Conservation (phyloP, 177 flowering plant species). For the Vitis hybrid region DNA sequence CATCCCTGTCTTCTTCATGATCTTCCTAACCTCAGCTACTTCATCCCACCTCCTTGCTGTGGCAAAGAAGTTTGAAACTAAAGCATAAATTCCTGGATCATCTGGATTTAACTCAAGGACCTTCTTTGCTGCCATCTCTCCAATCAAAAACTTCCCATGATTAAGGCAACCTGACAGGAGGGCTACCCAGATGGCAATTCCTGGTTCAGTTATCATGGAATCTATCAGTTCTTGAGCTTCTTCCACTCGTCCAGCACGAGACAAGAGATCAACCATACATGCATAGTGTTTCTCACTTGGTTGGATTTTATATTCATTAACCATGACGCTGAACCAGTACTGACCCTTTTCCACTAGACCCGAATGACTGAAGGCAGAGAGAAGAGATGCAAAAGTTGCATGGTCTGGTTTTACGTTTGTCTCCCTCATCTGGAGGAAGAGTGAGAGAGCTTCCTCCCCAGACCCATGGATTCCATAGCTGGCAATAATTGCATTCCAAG, state of each 20-base stretch:
- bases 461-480: constrained; percentile 72
- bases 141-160: constrained; percentile 41
- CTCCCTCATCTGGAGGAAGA: constrained; percentile 54
- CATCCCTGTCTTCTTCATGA: constrained; percentile 54
- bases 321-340: constrained; percentile 63
- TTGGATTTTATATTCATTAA: constrained; percentile 43
- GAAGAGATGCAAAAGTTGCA: constrained; percentile 76
- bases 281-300: constrained; percentile 72
- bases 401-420: constrained; percentile 48
- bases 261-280: constrained; percentile 74
- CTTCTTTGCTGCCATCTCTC: constrained; percentile 54
- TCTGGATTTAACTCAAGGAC: constrained; percentile 61
- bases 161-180: constrained; percentile 71
- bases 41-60: constrained; percentile 57
- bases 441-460: constrained; percentile 64
- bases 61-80: constrained; percentile 76
- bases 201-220: constrained; percentile 49
- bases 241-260: constrained; percentile 70
- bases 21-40: constrained; percentile 57
- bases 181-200: constrained; percentile 66
- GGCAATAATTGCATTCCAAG: constrained; percentile 74
- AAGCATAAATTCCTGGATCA: constrained; percentile 61
- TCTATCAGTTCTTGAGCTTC: constrained; percentile 53
- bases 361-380: constrained; percentile 78
- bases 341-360: constrained; percentile 76